Evolutionary conservation across 148 eudicot species (phyloP).

Genomic region (Rhododendron williamsianum): DNA sequence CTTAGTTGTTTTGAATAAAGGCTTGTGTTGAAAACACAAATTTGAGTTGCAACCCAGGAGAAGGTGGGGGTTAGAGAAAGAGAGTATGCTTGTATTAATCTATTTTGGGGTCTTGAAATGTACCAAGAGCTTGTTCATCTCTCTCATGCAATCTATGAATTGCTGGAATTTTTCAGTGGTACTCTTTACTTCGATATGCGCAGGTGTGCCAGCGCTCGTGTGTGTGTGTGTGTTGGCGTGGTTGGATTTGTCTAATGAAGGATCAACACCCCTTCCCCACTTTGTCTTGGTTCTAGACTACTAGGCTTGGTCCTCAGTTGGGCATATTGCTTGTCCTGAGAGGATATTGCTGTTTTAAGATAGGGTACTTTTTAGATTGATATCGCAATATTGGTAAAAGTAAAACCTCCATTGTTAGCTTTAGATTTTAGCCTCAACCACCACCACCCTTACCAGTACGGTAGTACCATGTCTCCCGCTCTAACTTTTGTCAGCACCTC

Average conservation of each 20-base stretch:
- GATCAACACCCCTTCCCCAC: not conserved
- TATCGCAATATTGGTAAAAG: not conserved
- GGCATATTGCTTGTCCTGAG: not conserved
- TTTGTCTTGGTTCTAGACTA: not conserved
- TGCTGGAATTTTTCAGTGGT: not conserved
- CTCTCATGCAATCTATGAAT: not conserved
- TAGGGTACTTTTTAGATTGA: not conserved
- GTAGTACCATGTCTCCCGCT: too few species aligned
- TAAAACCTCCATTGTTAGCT: not conserved
- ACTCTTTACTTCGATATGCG: not conserved
- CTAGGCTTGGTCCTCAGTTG: not conserved
- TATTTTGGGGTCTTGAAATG: not conserved
- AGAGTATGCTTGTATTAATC: not conserved
- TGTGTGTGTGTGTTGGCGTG: not conserved
- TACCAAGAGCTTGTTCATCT: not conserved
- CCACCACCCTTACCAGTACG: too few species aligned
- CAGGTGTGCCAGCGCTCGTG: not conserved
- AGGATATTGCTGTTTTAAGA: not conserved
- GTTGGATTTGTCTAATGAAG: not conserved
- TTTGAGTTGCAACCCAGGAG: not conserved
- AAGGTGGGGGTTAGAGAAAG: not conserved
- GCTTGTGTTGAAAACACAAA: not conserved
- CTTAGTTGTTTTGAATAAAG: conserved; percentile 5
- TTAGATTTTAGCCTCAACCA: not conserved
- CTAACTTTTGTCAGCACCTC: too few species aligned